phyloP scores from a whole-genome alignment of 2,329 filamentous ascomycete genomes.

The Trichoderma sp. region DNA sequence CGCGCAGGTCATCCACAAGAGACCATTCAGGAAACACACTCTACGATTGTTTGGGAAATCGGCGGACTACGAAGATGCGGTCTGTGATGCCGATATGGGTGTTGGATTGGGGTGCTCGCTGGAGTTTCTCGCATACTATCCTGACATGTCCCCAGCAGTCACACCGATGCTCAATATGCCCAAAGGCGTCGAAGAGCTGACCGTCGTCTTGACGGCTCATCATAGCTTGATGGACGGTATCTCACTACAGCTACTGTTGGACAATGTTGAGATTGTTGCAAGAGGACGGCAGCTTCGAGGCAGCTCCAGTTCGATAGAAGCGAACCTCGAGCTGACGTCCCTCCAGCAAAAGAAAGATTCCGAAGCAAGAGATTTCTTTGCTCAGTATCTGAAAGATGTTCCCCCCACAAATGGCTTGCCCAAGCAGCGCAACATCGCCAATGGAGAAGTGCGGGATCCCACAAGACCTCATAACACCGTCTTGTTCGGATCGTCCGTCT shows the following conservation, averaged over 20 bases:
- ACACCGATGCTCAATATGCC: background rate
- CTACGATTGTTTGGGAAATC: background rate
- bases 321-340: background rate
- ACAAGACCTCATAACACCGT: background rate
- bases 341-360: background rate
- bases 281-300: background rate
- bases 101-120: conserved; percentile 7
- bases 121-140: background rate
- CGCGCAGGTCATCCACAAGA: conserved; percentile 17
- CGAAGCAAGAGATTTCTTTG: background rate
- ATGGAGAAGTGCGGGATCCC: background rate
- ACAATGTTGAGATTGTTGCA: conserved; percentile 13
- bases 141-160: background rate
- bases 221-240: conserved; percentile 25
- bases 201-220: conserved; percentile 19
- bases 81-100: background rate
- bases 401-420: background rate
- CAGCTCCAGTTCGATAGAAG: background rate
- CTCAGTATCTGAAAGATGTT: background rate
- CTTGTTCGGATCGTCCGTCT: background rate
- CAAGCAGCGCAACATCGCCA: background rate
- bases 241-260: conserved; percentile 15
- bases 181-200: background rate
- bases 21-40: conserved; percentile 3
- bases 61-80: background rate